Percentiles rank a stretch among this genome's conserved stretches.
Evolutionary conservation across 441 rosid genomes (phyloP).

Genomic region (Brassica balearica): DNA sequence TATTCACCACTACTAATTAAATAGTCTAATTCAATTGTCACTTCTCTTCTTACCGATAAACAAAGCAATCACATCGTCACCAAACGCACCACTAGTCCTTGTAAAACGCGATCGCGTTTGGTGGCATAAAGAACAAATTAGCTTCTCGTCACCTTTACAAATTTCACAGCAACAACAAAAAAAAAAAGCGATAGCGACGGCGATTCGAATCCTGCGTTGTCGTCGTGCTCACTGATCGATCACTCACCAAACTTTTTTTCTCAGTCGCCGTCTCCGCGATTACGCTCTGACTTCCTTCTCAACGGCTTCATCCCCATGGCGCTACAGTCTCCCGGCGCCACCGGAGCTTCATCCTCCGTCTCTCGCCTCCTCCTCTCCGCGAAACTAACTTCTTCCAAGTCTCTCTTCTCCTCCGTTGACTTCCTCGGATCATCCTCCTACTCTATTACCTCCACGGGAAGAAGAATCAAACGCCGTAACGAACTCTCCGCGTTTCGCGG

Average conservation of each 20-base stretch:
- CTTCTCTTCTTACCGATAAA: neutral
- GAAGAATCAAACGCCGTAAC: constrained; percentile 51
- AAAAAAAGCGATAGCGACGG: constrained; percentile 16
- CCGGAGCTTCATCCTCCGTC: constrained; percentile 53
- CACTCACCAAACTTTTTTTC: neutral
- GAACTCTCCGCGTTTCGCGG: constrained; percentile 50
- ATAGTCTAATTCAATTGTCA: neutral
- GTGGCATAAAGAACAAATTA: neutral
- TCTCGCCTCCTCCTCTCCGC: constrained; percentile 53
- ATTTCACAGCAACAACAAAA: neutral
- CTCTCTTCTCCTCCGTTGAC: constrained; percentile 61
- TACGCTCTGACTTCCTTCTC: neutral
- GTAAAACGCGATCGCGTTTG: constrained; percentile 33
- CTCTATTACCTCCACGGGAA: constrained; percentile 6
- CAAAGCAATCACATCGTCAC: constrained; percentile 26
- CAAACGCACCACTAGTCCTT: constrained; percentile 35
- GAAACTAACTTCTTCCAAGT: constrained; percentile 45
- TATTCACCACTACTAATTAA: neutral
- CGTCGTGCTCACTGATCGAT: neutral
- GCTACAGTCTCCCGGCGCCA: constrained; percentile 41
- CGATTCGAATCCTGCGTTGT: constrained; percentile 26
- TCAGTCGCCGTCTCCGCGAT: neutral
- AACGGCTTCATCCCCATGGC: constrained; percentile 31
- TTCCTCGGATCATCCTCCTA: constrained; percentile 49
- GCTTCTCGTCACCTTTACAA: constrained; percentile 17